phyloP scores from a whole-genome alignment of 108 stramenopile species.

The Nitzschia putrida region DNA sequence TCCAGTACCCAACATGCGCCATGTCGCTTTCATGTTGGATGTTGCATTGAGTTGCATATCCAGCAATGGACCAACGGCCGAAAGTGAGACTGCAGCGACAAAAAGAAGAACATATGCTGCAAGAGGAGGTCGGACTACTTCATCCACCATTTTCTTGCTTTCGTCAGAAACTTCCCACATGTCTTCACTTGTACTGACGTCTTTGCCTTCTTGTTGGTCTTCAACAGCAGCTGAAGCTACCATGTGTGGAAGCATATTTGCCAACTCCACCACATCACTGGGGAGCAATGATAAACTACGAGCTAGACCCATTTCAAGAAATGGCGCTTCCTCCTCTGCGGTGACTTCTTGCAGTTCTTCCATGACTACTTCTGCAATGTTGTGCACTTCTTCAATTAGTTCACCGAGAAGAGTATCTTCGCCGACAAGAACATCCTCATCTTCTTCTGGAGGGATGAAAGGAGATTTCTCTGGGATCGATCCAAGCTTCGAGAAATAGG shows the following conservation, averaged over 20 bases:
- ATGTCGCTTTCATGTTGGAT: slow-evolving; percentile 53
- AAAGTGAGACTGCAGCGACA: slow-evolving; percentile 44
- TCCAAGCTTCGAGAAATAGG: no score
- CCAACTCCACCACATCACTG: slow-evolving; percentile 26
- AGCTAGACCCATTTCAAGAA: slow-evolving; percentile 40
- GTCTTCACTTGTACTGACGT: not conserved
- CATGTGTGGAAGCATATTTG: not conserved
- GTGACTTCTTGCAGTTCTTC: no score
- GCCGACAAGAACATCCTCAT: no score
- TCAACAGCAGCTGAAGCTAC: not conserved
- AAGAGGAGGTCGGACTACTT: slow-evolving; percentile 10
- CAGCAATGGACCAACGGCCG: slow-evolving; percentile 43
- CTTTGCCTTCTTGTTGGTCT: slow-evolving; percentile 14
- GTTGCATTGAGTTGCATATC: slow-evolving; percentile 50
- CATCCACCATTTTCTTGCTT: not conserved
- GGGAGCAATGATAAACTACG: slow-evolving; percentile 33
- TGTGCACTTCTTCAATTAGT: no score
- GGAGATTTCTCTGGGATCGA: no score
- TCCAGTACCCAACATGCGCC: slow-evolving; percentile 53
- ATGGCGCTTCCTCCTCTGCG: not conserved
- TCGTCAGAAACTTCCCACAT: not conserved
- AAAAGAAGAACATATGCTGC: slow-evolving; percentile 45
- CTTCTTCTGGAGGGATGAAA: no score
- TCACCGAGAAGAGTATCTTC: no score
- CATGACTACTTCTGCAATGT: no score